Percentiles rank a stretch among this genome's conserved stretches.
phyloP scores from a whole-genome alignment of 441 rosid species.

The Manihot esculenta region DNA sequence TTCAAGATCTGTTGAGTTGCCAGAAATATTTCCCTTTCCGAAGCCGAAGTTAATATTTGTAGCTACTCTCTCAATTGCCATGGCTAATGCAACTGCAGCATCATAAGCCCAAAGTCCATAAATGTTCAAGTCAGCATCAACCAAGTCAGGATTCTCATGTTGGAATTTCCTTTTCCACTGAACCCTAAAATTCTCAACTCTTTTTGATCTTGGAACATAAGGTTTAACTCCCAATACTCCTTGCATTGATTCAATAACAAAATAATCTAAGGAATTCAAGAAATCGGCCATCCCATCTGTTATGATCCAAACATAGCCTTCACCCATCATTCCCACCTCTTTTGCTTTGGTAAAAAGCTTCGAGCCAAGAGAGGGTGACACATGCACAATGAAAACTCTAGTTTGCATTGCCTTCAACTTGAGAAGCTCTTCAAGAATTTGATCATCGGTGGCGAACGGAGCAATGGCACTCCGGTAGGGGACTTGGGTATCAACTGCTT shows the following conservation, averaged over 20 bases:
- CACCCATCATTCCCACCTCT: conserved; percentile 51
- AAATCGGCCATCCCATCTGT: conserved; percentile 37
- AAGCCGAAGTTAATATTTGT: conserved; percentile 28
- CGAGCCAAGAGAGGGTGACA: conserved; percentile 35
- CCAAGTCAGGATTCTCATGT: conserved; percentile 20
- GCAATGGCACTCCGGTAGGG: conserved; percentile 42
- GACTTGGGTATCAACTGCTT: conserved; percentile 34
- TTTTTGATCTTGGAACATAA: conserved; percentile 28
- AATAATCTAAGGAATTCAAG: conserved; percentile 12
- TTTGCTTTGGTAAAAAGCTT: conserved; percentile 40
- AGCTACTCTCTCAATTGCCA: conserved; percentile 47
- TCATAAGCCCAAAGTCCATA: conserved; percentile 59
- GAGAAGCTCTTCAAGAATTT: conserved; percentile 44
- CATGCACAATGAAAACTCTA: conserved; percentile 56
- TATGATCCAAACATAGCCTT: conserved; percentile 56
- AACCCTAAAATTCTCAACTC: conserved; percentile 23
- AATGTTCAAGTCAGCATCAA: conserved; percentile 25
- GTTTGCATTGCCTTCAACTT: conserved; percentile 50
- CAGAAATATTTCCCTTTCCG: conserved; percentile 4
- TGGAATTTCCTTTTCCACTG: conserved; percentile 41
- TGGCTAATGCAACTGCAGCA: conserved; percentile 45
- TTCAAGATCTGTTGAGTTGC: conserved; percentile 37
- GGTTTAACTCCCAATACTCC: conserved; percentile 51
- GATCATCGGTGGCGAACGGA: conserved; percentile 33
- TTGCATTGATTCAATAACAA: conserved; percentile 31